Evolutionary conservation across 345 rosid species (phyloP), one percentile per base, ranked within the genome.

Genomic region (Anastatica hierochuntica): DNA sequence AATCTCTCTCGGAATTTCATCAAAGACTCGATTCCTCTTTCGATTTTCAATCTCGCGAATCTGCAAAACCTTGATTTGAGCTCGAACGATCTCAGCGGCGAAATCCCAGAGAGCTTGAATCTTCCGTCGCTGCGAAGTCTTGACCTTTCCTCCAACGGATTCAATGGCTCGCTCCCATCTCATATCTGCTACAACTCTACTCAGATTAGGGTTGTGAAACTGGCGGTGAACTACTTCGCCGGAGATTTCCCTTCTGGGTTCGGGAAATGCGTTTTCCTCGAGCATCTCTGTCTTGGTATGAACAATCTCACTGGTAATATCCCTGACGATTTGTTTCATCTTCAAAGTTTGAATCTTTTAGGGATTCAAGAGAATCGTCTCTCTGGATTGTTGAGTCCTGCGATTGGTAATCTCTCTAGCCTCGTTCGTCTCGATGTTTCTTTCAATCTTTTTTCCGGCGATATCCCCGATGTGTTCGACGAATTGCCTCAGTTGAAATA

Each of bases 361-460:
- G 74, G 62, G 18, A 54, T 87, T 29, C 83, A 79, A 53, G 71
- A 64, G 37, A 87, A 87, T 70, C 54, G 46, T 38, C 63, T 87
- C 50, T 74, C 78, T 8, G 96, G 96, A 0, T 10, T 17, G 17
- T 64, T 88, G 12, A 75, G 73, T 62, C 23, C 35, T 15, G 44
- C 51, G 24, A 63, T 84, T 46, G 40, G 75, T 43, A 68, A 64
- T 13, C 81, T 88, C 50, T 59, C 74, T 7, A 52, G 51, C 10
- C 79, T 88, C 12, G 74, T 66, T 38, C 74, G 71, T 55, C 64
- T 88, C 23, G 88, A 84, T 63, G 49, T 82, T 21, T 82, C 90
- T 1, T 2, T 39, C 27, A 88, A 88, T 23, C 20, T 10, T 1
- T 74, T 88, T 50, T 63, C 79, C 20, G 90, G 84, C 9, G 68